Conservation (phyloP, 345 rosid species). For the Eutrema heterophyllum region DNA sequence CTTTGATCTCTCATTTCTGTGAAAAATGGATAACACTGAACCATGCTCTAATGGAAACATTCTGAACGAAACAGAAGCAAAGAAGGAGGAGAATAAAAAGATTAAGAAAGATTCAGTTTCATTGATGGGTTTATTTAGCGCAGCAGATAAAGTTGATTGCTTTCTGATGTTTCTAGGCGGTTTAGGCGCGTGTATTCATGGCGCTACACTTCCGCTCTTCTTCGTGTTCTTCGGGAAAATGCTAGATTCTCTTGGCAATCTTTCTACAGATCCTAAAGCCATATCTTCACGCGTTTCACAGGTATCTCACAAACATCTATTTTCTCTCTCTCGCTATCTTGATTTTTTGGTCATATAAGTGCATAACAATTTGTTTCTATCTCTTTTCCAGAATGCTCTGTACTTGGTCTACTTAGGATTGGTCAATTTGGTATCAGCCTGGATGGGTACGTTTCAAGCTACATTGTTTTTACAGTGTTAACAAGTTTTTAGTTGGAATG, state of each 20-base stretch:
- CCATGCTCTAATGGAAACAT: not conserved
- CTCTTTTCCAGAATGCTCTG: slow-evolving; percentile 50
- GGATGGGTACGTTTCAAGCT: slow-evolving; percentile 51
- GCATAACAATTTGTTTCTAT: not conserved
- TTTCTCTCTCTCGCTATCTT: not conserved
- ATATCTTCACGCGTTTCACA: slow-evolving; percentile 53
- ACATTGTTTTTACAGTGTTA: not conserved
- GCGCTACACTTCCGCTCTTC: slow-evolving; percentile 68
- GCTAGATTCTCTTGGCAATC: slow-evolving; percentile 66
- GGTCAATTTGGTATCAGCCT: slow-evolving; percentile 49
- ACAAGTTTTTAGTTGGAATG: not conserved
- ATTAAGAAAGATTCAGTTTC: slow-evolving; percentile 38
- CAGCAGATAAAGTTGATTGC: slow-evolving; percentile 57
- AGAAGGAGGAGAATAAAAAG: not conserved
- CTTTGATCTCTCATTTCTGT: not conserved
- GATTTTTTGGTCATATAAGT: not conserved
- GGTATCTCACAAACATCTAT: slow-evolving; percentile 28
- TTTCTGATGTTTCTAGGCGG: slow-evolving; percentile 56
- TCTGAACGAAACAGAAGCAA: not conserved
- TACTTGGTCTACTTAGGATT: slow-evolving; percentile 66
- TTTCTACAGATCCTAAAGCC: slow-evolving; percentile 46
- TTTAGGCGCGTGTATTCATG: slow-evolving; percentile 60
- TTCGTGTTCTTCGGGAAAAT: slow-evolving; percentile 57
- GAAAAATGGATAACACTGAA: slow-evolving; percentile 9
- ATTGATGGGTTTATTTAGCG: slow-evolving; percentile 54